phyloP scores from a whole-genome alignment of 495 filamentous ascomycete species.

The Aspergillus avenaceus region DNA sequence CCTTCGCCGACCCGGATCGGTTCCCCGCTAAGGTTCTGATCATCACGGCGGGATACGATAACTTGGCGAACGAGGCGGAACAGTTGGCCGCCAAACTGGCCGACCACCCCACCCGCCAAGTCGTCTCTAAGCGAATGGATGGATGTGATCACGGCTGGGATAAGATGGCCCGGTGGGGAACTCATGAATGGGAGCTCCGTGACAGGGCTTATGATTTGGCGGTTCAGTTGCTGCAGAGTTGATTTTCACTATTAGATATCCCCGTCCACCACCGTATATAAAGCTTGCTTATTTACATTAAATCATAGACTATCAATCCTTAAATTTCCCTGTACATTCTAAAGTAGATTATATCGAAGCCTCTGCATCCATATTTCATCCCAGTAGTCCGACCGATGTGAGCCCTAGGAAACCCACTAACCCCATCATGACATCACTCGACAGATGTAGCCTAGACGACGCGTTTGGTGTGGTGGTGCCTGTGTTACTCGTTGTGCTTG shows the following conservation, averaged over 20 bases:
- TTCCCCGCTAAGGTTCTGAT: slow-evolving; percentile 5
- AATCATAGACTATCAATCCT: too few species aligned
- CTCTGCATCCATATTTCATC: background rate
- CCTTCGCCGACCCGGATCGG: background rate
- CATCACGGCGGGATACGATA: slow-evolving; percentile 9
- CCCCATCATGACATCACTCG: background rate
- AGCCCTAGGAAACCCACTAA: background rate
- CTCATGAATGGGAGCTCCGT: background rate
- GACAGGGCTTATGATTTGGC: slow-evolving; percentile 2
- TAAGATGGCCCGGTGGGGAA: slow-evolving; percentile 1
- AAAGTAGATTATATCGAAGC: too few species aligned
- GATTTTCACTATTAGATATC: too few species aligned
- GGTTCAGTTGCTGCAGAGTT: background rate
- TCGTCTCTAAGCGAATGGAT: slow-evolving; percentile 5
- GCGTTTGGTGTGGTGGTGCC: background rate
- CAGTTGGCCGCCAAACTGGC: slow-evolving; percentile 1
- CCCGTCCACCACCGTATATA: too few species aligned
- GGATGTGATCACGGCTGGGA: slow-evolving; percentile 10
- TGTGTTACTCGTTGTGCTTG: background rate
- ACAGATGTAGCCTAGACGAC: background rate
- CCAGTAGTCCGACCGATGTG: background rate
- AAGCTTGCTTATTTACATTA: too few species aligned
- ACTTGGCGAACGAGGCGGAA: slow-evolving; percentile 6
- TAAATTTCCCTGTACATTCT: too few species aligned
- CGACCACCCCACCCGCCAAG: background rate